Base-by-base conservation (phyloP, 768 basidiomycete species). In the Boletus sp. region DNA sequence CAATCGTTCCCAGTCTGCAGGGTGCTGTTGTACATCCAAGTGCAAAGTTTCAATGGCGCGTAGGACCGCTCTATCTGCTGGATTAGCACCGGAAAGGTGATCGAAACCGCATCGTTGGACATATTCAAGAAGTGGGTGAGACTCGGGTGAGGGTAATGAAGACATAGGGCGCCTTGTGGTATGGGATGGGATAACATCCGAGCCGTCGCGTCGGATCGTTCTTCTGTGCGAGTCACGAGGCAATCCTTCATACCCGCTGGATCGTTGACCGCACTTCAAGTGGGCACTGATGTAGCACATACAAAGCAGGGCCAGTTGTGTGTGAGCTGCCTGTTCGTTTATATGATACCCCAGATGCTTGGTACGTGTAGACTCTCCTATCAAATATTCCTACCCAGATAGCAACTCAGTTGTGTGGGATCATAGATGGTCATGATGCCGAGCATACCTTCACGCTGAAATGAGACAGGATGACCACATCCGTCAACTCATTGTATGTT, bases 341-440 rank as follows among this genome's bases (percentile, higher is more conserved):
- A 61, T 47, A n/a, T 55, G n/a, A 44, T 55, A 61, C 10, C 1
- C 12, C 1, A 50, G 46, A 18, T 51, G 6, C 30, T 36, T 20
- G 6, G 10, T 29, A 14, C 7, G 37, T 35, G 36, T 33, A 4
- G 29, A 15, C 3, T 51, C 50, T n/a, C 50, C 53, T 0, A 12
- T 45, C 28, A 61, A 28, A 42, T 55, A 61, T 28, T 61, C 60
- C 60, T 61, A n/a, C 4, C 3, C 12, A 39, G 20, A 35, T 11
- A n/a, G 24, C 10, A 40, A 35, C 18, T 56, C 33, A 52, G 47
- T 11, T 15, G 4, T 3, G 9, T 12, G 2, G 18, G n/a, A 12
- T 40, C 12, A 14, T 7, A 28, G 4, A n/a, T 12, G 1, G 12
- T 33, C 5, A 15, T 6, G 14, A 18, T 20, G 32, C 18, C 4